These are phyloP conservation scores for Xylaria bambusicola DNA, from an alignment of 495 filamentous ascomycete genomes.

Conservation along the genomic window DNA sequence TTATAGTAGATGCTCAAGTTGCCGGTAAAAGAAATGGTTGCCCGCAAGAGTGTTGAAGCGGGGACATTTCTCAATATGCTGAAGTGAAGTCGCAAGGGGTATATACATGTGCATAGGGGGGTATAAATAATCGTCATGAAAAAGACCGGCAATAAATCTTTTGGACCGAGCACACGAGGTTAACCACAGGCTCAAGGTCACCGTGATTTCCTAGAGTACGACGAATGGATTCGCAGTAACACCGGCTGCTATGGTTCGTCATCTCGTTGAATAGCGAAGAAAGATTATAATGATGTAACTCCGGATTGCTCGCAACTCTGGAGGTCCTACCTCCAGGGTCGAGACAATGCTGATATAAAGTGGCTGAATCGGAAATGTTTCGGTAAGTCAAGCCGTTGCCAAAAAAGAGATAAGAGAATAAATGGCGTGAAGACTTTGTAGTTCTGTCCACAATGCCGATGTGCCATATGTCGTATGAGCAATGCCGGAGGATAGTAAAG, in stretches of 20 bases:
- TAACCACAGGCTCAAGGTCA: slow-evolving; percentile 35
- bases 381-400: slow-evolving; percentile 13
- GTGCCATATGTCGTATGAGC: slow-evolving; percentile 24
- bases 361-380: slow-evolving; percentile 14
- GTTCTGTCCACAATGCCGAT: slow-evolving; percentile 20
- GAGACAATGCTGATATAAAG: slow-evolving; percentile 26
- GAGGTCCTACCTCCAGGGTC: slow-evolving; percentile 27
- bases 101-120: slow-evolving; percentile 32
- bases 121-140: slow-evolving; percentile 34
- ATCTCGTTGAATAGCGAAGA: slow-evolving; percentile 25
- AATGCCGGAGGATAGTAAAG: slow-evolving; percentile 28
- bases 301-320: slow-evolving; percentile 31
- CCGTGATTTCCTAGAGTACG: slow-evolving; percentile 6
- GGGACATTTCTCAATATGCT: slow-evolving; percentile 11
- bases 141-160: slow-evolving; percentile 17
- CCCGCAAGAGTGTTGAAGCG: slow-evolving; percentile 9
- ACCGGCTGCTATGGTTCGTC: slow-evolving; percentile 28
- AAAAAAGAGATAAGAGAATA: too few species aligned
- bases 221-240: slow-evolving; percentile 20
- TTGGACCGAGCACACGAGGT: slow-evolving; percentile 31
- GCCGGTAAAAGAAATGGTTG: background rate
- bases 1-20: slow-evolving; percentile 1
- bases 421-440: slow-evolving; percentile 18
- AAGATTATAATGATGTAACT: slow-evolving; percentile 32
- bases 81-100: slow-evolving; percentile 9